A percentile compares a stretch with the other conserved stretches of the same genome.
phyloP scores from a whole-genome alignment of 306 rosid species.

The Cajanus cajan region DNA sequence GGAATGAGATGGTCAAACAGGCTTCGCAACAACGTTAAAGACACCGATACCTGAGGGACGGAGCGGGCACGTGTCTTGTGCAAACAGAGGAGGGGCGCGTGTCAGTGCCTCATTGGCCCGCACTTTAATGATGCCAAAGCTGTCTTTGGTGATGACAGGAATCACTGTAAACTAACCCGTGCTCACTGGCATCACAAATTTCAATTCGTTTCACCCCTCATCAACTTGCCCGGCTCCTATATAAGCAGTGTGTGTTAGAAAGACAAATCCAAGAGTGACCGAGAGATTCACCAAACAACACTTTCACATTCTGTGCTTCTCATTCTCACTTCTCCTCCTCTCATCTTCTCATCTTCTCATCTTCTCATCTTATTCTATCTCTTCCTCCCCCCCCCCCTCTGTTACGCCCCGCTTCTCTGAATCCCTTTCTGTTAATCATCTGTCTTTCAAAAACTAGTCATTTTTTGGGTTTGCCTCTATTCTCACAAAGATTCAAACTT shows the following conservation, averaged over 20 bases:
- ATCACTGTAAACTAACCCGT: background rate
- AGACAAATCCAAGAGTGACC: conserved; percentile 48
- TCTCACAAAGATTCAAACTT: conserved; percentile 52
- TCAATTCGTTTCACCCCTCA: conserved; percentile 12
- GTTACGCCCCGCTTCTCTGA: conserved; percentile 87
- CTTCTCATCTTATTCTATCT: background rate
- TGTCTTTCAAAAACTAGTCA: conserved; percentile 65
- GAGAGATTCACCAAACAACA: conserved; percentile 42
- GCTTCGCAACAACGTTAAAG: background rate
- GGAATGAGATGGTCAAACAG: conserved; percentile 39
- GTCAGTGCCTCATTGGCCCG: background rate
- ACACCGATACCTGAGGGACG: conserved; percentile 28
- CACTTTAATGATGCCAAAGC: background rate
- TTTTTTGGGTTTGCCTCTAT: conserved; percentile 75
- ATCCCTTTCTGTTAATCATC: conserved; percentile 99
- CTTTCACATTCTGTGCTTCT: background rate
- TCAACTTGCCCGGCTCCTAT: conserved; percentile 28
- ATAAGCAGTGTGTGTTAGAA: background rate
- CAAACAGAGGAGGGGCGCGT: background rate
- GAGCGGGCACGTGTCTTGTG: conserved; percentile 32
- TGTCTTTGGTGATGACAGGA: conserved; percentile 25
- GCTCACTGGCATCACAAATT: conserved; percentile 25
- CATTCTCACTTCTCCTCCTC: background rate
- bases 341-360: background rate
- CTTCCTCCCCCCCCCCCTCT: conserved; percentile 44